Percentiles rank a stretch among this genome's conserved stretches.
Evolutionary conservation across 2,329 filamentous ascomycete species (phyloP).

Genomic region (Cadophora sp.): DNA sequence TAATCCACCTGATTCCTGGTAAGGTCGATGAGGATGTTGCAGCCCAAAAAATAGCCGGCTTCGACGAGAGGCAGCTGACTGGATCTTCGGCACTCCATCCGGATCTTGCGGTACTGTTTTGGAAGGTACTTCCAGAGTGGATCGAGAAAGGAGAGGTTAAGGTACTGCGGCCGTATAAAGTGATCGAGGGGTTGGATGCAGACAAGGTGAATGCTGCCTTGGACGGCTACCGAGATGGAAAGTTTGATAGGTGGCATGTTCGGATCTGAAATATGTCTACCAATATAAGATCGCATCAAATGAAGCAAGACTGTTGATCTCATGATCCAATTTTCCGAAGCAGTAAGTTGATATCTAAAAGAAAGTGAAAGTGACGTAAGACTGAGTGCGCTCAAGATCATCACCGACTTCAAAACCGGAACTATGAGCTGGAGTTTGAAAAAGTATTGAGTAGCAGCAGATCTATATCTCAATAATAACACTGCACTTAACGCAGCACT

Average conservation of each 20-base stretch:
- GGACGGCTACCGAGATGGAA: constrained; percentile 48
- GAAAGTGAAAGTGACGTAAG: no score
- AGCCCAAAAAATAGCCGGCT: constrained; percentile 44
- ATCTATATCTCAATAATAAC: no score
- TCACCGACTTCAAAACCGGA: no score
- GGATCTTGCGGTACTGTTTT: constrained; percentile 43
- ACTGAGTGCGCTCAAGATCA: no score
- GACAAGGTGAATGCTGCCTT: constrained; percentile 47
- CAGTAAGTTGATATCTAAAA: no score
- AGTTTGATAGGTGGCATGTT: constrained; percentile 31
- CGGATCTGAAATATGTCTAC: background rate
- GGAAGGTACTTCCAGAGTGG: constrained; percentile 43
- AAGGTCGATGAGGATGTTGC: constrained; percentile 42
- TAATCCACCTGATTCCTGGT: constrained; percentile 41
- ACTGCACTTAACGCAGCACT: background rate
- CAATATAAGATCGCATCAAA: no score
- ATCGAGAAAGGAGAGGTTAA: constrained; percentile 44
- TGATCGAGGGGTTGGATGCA: constrained; percentile 45
- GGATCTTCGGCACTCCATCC: constrained; percentile 41
- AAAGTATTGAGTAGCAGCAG: no score
- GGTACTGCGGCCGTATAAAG: constrained; percentile 40
- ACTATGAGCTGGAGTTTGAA: no score
- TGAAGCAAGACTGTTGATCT: no score
- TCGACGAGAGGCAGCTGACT: constrained; percentile 41
- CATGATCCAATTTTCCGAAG: no score